Evolutionary conservation across 768 basidiomycete genomes (phyloP).

Genomic region (Candolleomyces eurysporus): DNA sequence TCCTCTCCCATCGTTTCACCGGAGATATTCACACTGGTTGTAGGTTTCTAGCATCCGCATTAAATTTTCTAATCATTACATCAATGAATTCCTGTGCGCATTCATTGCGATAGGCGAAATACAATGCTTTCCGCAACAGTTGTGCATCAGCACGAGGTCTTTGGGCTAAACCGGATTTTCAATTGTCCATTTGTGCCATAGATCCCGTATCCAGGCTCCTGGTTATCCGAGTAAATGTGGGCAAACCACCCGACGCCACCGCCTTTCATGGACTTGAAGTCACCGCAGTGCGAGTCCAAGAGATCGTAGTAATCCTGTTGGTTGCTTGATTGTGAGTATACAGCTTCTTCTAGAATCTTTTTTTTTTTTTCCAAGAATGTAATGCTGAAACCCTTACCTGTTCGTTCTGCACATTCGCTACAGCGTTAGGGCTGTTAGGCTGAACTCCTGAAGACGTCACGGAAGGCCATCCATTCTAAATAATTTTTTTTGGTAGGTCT

Average conservation of each 20-base stretch:
- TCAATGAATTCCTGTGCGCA: too few species aligned
- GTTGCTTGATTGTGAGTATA: not conserved
- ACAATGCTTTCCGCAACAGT: too few species aligned
- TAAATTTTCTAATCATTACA: too few species aligned
- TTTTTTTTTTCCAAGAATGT: not conserved
- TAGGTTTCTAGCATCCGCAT: too few species aligned
- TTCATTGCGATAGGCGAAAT: too few species aligned
- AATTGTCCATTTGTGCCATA: constrained; percentile 44
- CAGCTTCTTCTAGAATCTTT: not conserved
- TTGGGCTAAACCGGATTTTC: constrained; percentile 68
- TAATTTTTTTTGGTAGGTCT: not conserved
- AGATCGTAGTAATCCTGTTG: constrained; percentile 60
- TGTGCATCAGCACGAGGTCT: constrained; percentile 48
- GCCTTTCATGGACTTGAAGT: constrained; percentile 55
- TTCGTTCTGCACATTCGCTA: constrained; percentile 62
- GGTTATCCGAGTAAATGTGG: constrained; percentile 70
- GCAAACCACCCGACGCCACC: constrained; percentile 83
- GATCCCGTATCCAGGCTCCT: constrained; percentile 71
- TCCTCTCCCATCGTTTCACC: too few species aligned
- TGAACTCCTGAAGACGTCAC: constrained; percentile 57
- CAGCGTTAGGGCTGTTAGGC: constrained; percentile 61
- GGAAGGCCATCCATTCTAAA: constrained; percentile 78
- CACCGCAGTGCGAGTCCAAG: constrained; percentile 60
- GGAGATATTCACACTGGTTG: too few species aligned
- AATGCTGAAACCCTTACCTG: constrained; percentile 37